Evolutionary conservation across 1,284 basidiomycete species (phyloP), one percentile per base, ranked within the genome.

Genomic region (Hemileia vastatrix): DNA sequence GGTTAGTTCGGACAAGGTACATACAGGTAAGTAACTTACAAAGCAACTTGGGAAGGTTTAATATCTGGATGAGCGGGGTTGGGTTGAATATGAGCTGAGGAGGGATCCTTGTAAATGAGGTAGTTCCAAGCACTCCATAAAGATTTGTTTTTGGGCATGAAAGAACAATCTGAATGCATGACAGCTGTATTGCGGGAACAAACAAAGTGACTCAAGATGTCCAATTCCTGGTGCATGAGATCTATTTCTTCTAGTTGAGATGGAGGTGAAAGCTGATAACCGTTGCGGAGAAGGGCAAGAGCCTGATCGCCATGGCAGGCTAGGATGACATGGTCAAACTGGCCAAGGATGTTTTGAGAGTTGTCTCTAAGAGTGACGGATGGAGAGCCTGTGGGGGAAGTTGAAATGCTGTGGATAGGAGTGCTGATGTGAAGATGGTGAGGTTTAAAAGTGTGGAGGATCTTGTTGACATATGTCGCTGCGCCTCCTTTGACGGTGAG

Each of bases 281-380:
- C 84, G 0, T 78, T 77, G 33, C 78, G 76, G 1, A 90, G 77
- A 32, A 90, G 83, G 1, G 77, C 69, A 4, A 87, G 76, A 0
- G 83, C 81, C 0, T 82, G 81, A 69, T 90, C 85, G 0, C 87
- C 86, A 69, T 90, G 88, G 15, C 81, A 85, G 2, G 87, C 86
- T 43, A 91, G 77, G 52, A 90, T 85, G 58, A 91, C 84, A 71
- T 85, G 83, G 75, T 90, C 87, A 71, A 83, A 90, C 6, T 67
- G 66, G 11, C 78, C 71, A 4, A 86, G 68, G 3, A 68, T 74
- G 72, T 44, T 76, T 70, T 6, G 67, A 49, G 9, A 63, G 19
- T 15, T 36, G n/a, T 51, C 40, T 54, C 55, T 13, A 63, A 55
- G 55, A 68, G 49, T 11, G 48, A n/a, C 8, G 68, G 65, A 36